These are phyloP conservation scores for Rhizopogon vinicolor DNA, from an alignment of 768 basidiomycete species.

Conservation along the genomic window DNA sequence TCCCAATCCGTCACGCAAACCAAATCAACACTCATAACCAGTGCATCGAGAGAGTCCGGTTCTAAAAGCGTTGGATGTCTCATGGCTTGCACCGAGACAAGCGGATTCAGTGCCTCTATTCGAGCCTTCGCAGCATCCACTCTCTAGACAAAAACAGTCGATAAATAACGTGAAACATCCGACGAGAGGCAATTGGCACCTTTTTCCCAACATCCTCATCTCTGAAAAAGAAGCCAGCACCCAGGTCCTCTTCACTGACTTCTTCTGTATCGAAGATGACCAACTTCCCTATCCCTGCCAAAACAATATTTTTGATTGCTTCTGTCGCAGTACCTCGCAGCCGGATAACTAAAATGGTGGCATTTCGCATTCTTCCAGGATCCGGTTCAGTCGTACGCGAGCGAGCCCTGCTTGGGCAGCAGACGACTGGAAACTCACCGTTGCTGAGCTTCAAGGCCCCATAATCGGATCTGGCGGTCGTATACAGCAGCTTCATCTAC, in stretches of 20 bases:
- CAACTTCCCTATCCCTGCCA: constrained; percentile 91
- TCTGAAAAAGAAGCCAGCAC: constrained; percentile 89
- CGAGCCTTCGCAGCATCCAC: constrained; percentile 80
- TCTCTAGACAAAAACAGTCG: constrained; percentile 48
- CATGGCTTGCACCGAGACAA: constrained; percentile 75
- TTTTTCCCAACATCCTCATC: constrained; percentile 90
- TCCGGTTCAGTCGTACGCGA: not conserved
- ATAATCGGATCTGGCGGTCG: constrained; percentile 94
- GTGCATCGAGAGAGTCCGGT: constrained; percentile 47
- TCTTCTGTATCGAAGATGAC: constrained; percentile 76
- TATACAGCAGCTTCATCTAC: constrained; percentile 78
- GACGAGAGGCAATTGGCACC: constrained; percentile 35
- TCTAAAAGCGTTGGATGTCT: constrained; percentile 45
- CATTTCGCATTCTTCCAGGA: constrained; percentile 80
- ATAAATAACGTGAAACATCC: constrained; percentile 38
- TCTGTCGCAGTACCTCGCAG: constrained; percentile 87
- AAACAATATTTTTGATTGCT: constrained; percentile 94
- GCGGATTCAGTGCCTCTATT: constrained; percentile 88
- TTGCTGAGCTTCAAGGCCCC: constrained; percentile 98
- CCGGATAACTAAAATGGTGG: constrained; percentile 78
- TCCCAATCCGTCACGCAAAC: constrained; percentile 85
- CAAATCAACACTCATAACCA: constrained; percentile 70
- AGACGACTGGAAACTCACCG: constrained; percentile 44
- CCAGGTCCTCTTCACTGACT: constrained; percentile 83
- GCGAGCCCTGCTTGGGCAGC: not conserved